A percentile compares a stretch with the other conserved stretches of the same genome.
Evolutionary conservation across 768 basidiomycete species (phyloP).

Genomic region (Kwoniella newhampshirensis): DNA sequence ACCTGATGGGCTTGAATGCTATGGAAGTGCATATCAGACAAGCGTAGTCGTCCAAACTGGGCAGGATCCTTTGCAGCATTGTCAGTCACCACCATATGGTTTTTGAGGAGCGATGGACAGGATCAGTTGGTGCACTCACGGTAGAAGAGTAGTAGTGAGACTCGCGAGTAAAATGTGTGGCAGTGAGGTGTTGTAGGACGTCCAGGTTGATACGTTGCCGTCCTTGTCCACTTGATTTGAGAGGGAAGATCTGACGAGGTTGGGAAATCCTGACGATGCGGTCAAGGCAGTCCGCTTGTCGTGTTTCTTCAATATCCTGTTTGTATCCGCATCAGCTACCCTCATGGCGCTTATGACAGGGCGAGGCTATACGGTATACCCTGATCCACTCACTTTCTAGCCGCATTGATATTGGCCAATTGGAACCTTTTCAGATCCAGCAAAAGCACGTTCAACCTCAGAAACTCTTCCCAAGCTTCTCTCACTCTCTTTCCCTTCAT

Average conservation of each 20-base stretch:
- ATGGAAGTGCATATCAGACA: constrained; percentile 86
- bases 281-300: constrained; percentile 83
- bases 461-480: constrained; percentile 67
- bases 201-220: constrained; percentile 51
- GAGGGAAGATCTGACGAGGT: constrained; percentile 52
- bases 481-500: constrained; percentile 63
- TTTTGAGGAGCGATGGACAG: not conserved
- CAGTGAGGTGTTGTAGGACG: constrained; percentile 56
- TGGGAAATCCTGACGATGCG: constrained; percentile 57
- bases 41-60: constrained; percentile 62
- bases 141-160: constrained; percentile 75
- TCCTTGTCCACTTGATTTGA: constrained; percentile 36
- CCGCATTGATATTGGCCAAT: constrained; percentile 79
- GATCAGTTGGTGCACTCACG: constrained; percentile 48
- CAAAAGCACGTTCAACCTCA: constrained; percentile 73
- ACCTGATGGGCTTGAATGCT: constrained; percentile 87
- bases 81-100: not conserved
- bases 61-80: constrained; percentile 31
- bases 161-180: constrained; percentile 74
- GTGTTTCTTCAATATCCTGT: constrained; percentile 74
- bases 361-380: too few species aligned
- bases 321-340: not conserved
- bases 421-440: constrained; percentile 85
- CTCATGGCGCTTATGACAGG: not conserved
- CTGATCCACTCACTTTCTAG: constrained; percentile 65